These are phyloP conservation scores for Gracilaria gracilis DNA, from an alignment of 23 red algal species.

Conservation along the genomic window DNA sequence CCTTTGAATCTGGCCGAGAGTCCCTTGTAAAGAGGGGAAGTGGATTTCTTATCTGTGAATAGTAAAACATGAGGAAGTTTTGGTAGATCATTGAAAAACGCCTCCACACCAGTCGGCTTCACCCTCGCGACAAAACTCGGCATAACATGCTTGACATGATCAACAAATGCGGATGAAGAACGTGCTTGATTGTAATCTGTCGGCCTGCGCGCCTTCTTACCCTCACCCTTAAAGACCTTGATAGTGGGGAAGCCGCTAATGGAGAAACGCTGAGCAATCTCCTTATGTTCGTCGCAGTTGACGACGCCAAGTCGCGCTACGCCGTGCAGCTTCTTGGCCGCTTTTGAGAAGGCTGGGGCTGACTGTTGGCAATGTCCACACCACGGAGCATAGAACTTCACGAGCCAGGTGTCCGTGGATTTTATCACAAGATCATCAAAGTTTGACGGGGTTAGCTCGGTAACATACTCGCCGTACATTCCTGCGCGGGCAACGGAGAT, in stretches of 20 bases:
- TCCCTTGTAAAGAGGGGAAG: conserved; percentile 81
- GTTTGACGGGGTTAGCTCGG: conserved; percentile 72
- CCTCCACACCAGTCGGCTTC: conserved; percentile 70
- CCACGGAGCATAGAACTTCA: conserved; percentile 99
- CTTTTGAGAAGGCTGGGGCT: conserved; percentile 76
- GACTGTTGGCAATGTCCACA: conserved; percentile 92
- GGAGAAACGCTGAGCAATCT: conserved; percentile 74
- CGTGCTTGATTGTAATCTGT: conserved; percentile 88
- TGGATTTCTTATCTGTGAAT: conserved; percentile 76
- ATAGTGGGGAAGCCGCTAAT: conserved; percentile 91
- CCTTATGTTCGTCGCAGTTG: conserved; percentile 79
- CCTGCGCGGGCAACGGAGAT: conserved; percentile 21
- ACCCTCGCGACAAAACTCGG: conserved; percentile 78
- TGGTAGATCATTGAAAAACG: conserved; percentile 84
- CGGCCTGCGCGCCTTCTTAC: conserved; percentile 36
- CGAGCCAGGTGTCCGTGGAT: conserved; percentile 83
- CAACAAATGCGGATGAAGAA: conserved; percentile 67
- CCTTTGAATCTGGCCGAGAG: conserved; percentile 73
- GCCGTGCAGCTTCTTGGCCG: conserved; percentile 78
- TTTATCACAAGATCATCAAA: conserved; percentile 74
- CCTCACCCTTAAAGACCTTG: conserved; percentile 85
- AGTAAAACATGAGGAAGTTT: conserved; percentile 90
- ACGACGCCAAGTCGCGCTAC: conserved; percentile 86
- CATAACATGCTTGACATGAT: conserved; percentile 76
- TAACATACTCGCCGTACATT: conserved; percentile 78